A percentile compares a stretch with the other conserved stretches of the same genome.
These are phyloP conservation scores for Candolleomyces eurysporus DNA, from an alignment of 768 basidiomycete species.

Conservation along the genomic window DNA sequence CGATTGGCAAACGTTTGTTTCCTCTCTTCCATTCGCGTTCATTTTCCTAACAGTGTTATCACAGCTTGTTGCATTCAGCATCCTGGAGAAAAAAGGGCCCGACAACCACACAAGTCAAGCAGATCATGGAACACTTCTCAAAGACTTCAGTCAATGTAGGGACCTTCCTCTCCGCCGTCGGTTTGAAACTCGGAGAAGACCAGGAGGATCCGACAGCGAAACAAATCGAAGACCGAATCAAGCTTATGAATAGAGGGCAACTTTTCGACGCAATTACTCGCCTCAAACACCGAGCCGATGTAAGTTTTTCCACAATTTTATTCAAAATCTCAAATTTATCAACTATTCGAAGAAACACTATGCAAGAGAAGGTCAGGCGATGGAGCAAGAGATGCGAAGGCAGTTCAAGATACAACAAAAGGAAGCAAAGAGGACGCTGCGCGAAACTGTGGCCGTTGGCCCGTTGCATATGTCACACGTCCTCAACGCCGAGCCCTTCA, in stretches of 20 bases:
- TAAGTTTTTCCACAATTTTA: constrained; percentile 22
- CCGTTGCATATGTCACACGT: constrained; percentile 27
- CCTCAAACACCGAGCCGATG: constrained; percentile 73
- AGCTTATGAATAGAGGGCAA: constrained; percentile 66
- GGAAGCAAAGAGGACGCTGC: constrained; percentile 17
- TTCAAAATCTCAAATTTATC: constrained; percentile 2
- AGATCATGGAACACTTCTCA: constrained; percentile 49
- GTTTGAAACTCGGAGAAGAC: neutral
- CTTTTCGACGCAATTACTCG: constrained; percentile 79
- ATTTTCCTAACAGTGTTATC: constrained; percentile 1
- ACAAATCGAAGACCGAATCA: constrained; percentile 25
- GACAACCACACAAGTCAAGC: constrained; percentile 54
- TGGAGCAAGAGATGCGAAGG: constrained; percentile 39
- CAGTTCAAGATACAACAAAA: constrained; percentile 39
- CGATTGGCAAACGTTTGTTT: constrained; percentile 48
- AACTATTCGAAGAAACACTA: constrained; percentile 42
- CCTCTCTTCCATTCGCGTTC: neutral
- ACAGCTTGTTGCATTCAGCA: constrained; percentile 61
- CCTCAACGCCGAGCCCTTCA: neutral
- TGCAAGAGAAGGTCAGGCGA: neutral
- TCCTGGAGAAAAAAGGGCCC: constrained; percentile 65
- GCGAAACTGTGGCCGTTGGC: constrained; percentile 33
- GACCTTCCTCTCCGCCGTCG: neutral
- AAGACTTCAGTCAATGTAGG: constrained; percentile 18
- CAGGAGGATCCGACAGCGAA: constrained; percentile 21